These are phyloP conservation scores for Fusarium proliferatum DNA, from an alignment of 2,329 filamentous ascomycete genomes.

Conservation along the genomic window DNA sequence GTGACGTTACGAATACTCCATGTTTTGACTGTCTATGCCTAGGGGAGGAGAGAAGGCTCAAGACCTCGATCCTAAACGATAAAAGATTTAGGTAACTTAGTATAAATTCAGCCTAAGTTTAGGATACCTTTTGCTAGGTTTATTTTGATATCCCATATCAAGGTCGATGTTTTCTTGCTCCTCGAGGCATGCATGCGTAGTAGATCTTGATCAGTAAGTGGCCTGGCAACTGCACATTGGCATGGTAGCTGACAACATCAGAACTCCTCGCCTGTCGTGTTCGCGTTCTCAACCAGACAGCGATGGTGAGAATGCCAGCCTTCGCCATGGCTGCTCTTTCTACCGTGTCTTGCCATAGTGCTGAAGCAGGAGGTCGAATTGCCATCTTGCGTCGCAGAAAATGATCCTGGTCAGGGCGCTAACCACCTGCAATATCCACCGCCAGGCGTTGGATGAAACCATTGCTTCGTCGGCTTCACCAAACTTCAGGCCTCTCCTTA, in stretches of 20 bases:
- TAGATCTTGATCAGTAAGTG: not conserved
- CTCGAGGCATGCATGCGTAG: too few species aligned
- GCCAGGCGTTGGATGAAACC: not conserved
- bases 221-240: too few species aligned
- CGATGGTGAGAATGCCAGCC: accelerated
- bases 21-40: not conserved
- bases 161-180: too few species aligned
- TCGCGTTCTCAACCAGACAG: not conserved
- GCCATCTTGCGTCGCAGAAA: not conserved
- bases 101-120: too few species aligned
- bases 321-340: not conserved
- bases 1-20: not conserved
- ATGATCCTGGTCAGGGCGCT: not conserved
- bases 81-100: too few species aligned
- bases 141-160: too few species aligned
- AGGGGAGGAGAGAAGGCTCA: too few species aligned
- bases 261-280: too few species aligned
- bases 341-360: not conserved
- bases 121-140: too few species aligned
- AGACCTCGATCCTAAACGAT: too few species aligned
- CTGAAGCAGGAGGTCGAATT: not conserved
- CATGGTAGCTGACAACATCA: too few species aligned
- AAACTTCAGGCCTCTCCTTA: too few species aligned
- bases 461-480: not conserved
- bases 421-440: not conserved